Percentiles rank a stretch among this genome's conserved stretches.
These are phyloP conservation scores for Penicillium soppii DNA, from an alignment of 495 filamentous ascomycete species.

Conservation along the genomic window DNA sequence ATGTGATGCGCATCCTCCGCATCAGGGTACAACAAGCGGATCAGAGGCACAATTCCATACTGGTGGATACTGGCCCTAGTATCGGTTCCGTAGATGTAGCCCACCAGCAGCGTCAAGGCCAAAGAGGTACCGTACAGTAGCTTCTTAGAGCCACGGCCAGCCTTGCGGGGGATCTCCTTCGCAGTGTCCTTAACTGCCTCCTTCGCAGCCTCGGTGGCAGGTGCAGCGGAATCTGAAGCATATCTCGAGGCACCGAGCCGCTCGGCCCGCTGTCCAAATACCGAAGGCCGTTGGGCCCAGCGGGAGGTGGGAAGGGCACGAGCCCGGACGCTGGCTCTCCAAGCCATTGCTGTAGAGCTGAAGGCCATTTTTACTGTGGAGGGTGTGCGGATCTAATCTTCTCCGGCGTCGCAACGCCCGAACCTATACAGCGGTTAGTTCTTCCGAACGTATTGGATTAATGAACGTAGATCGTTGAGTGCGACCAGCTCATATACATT, in stretches of 20 bases:
- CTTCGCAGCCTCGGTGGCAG: slow-evolving; percentile 12
- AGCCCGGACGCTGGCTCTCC: slow-evolving; percentile 28
- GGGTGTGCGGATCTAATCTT: slow-evolving; percentile 15
- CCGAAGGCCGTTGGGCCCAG: slow-evolving; percentile 24
- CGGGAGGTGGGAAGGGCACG: slow-evolving; percentile 27
- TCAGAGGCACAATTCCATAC: slow-evolving; percentile 71
- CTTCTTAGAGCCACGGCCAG: slow-evolving; percentile 37
- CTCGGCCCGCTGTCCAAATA: slow-evolving; percentile 14
- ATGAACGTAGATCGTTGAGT: too few species aligned
- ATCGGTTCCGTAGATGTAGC: slow-evolving; percentile 83
- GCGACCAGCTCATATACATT: not conserved
- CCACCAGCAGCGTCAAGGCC: slow-evolving; percentile 46
- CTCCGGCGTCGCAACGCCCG: slow-evolving; percentile 16
- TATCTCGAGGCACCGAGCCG: slow-evolving; percentile 24
- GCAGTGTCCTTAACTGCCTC: slow-evolving; percentile 9
- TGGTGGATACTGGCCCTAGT: slow-evolving; percentile 83
- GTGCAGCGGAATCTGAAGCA: slow-evolving; percentile 28
- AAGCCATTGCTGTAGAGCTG: slow-evolving; percentile 26
- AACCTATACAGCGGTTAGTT: slow-evolving; percentile 16
- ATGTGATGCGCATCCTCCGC: slow-evolving; percentile 89
- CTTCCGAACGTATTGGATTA: slow-evolving; percentile 5
- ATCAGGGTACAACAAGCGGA: slow-evolving; percentile 72
- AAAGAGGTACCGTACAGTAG: slow-evolving; percentile 57
- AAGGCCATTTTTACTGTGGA: slow-evolving; percentile 23
- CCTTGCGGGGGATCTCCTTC: slow-evolving; percentile 36